Percentiles rank a stretch among this genome's conserved stretches.
phyloP scores from a whole-genome alignment of 108 stramenopile genomes.

The Cyclotella baltica region DNA sequence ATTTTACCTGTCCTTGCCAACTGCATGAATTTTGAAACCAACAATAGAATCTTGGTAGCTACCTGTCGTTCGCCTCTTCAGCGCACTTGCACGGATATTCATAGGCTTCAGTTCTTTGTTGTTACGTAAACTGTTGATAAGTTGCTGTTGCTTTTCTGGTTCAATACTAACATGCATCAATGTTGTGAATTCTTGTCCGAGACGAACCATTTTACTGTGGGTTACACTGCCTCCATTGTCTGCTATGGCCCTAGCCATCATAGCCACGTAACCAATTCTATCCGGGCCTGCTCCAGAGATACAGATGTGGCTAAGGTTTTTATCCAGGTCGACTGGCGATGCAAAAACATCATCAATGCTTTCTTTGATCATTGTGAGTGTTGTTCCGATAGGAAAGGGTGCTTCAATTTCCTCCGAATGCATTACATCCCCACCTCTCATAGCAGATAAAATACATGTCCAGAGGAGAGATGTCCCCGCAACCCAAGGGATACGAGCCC shows the following conservation, averaged over 20 bases:
- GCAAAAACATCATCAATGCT: constrained; percentile 73
- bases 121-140: constrained; percentile 48
- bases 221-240: constrained; percentile 86
- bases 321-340: constrained; percentile 77
- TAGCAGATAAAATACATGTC: constrained; percentile 86
- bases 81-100: constrained; percentile 63
- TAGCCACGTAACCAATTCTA: constrained; percentile 73
- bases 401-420: constrained; percentile 77
- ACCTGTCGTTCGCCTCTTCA: constrained; percentile 61
- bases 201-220: constrained; percentile 81
- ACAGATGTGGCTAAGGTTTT: constrained; percentile 64
- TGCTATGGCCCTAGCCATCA: constrained; percentile 66
- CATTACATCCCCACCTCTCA: constrained; percentile 85
- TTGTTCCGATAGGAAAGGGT: constrained; percentile 75
- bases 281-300: constrained; percentile 83
- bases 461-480: constrained; percentile 84
- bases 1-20: constrained; percentile 81
- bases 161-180: constrained; percentile 84
- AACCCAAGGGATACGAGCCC: constrained; percentile 83
- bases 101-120: constrained; percentile 54
- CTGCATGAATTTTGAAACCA: constrained; percentile 80
- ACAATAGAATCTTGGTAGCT: constrained; percentile 56
- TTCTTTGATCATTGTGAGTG: constrained; percentile 68
- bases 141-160: constrained; percentile 51
- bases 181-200: constrained; percentile 86